A percentile compares a stretch with the other conserved stretches of the same genome.
Evolutionary conservation across 2,329 filamentous ascomycete species (phyloP).

Genomic region (Epichloe elymi): DNA sequence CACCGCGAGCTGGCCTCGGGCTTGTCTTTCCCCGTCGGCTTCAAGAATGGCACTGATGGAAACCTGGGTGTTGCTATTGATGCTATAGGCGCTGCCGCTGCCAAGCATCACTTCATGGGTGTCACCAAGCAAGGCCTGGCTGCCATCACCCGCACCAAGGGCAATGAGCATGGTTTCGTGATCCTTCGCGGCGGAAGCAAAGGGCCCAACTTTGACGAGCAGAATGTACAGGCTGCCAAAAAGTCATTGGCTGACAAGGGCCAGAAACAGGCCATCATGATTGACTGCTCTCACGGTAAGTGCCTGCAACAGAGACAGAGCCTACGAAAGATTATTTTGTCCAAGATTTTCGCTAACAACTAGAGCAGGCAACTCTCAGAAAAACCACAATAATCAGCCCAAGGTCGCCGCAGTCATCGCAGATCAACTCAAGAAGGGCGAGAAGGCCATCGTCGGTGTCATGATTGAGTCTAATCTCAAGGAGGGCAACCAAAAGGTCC

Average conservation of each 20-base stretch:
- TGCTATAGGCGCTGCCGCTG: constrained; percentile 74
- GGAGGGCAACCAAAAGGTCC: constrained; percentile 75
- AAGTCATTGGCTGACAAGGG: constrained; percentile 70
- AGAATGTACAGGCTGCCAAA: constrained; percentile 67
- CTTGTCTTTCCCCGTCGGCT: constrained; percentile 96
- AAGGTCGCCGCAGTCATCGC: constrained; percentile 55
- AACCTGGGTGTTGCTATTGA: constrained; percentile 85
- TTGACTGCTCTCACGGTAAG: constrained; percentile 92
- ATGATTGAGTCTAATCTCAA: constrained; percentile 99
- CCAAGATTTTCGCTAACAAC: neutral
- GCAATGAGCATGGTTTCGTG: constrained; percentile 95
- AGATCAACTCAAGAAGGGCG: constrained; percentile 76
- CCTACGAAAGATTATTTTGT: neutral
- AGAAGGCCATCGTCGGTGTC: constrained; percentile 82
- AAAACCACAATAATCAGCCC: constrained; percentile 95
- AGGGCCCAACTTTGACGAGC: constrained; percentile 87
- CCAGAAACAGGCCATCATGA: constrained; percentile 83
- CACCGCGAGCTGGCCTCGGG: constrained; percentile 93
- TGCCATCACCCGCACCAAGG: constrained; percentile 82
- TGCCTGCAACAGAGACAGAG: constrained; percentile 1
- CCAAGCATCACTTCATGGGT: constrained; percentile 95
- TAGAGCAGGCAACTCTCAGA: constrained; percentile 73
- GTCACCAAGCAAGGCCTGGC: constrained; percentile 96
- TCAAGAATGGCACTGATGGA: constrained; percentile 98
- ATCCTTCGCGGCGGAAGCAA: constrained; percentile 84